These are phyloP conservation scores for Hemerocallis citrina DNA, from an alignment of 106 monocot species.

Conservation along the genomic window DNA sequence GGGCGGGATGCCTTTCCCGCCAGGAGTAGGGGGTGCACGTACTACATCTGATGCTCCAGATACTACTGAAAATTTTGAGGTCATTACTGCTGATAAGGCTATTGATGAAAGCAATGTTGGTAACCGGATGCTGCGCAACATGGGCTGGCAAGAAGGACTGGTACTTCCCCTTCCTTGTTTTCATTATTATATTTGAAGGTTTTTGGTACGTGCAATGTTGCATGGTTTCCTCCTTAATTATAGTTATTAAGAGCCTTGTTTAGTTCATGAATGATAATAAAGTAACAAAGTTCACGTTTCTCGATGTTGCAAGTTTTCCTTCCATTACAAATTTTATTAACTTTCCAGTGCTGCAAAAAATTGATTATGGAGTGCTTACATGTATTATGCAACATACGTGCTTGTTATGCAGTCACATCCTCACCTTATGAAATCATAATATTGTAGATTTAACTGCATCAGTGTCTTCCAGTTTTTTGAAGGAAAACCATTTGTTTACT, in stretches of 20 bases:
- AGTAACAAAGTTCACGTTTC: no score
- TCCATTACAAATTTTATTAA: not conserved
- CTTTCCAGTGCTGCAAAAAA: not conserved
- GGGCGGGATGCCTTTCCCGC: conserved; percentile 88
- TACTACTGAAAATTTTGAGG: conserved; percentile 56
- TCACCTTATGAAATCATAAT: no score
- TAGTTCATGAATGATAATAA: not conserved
- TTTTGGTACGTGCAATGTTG: not conserved
- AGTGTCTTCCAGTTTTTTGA: no score
- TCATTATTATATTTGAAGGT: not conserved
- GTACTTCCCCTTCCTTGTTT: conserved; percentile 32
- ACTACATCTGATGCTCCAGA: conserved; percentile 22
- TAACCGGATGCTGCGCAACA: conserved; percentile 88
- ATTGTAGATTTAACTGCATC: no score
- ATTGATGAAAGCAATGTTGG: conserved; percentile 96
- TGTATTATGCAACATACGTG: no score
- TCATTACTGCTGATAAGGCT: conserved; percentile 70
- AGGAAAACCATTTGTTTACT: no score
- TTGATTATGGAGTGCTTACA: not conserved
- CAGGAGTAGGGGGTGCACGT: conserved; percentile 80
- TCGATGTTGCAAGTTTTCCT: not conserved
- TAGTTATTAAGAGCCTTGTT: no score
- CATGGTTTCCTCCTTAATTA: no score
- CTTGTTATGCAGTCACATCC: no score
- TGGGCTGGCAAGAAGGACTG: conserved; percentile 99